A percentile compares a stretch with the other conserved stretches of the same genome.
phyloP scores from a whole-genome alignment of 257 asterid species.

The Capsicum pubescens region DNA sequence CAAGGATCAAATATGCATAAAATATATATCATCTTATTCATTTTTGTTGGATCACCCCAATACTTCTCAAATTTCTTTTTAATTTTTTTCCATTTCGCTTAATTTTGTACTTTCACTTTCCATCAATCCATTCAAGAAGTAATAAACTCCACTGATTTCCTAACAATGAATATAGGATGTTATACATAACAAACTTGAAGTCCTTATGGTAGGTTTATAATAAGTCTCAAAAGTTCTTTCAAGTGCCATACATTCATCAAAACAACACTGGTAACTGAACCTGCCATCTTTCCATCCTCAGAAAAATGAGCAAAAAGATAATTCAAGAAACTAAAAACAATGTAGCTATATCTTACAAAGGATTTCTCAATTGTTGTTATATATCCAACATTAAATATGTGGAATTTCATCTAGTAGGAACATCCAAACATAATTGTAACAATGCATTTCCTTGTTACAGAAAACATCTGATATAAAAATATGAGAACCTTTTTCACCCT shows the following conservation, averaged over 20 bases:
- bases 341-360: neutral
- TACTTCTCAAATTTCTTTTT: too few relatives aligned
- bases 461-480: too few relatives aligned
- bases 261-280: neutral
- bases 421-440: neutral
- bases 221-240: neutral
- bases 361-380: neutral
- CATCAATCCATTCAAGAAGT: neutral
- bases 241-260: neutral
- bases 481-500: too few relatives aligned
- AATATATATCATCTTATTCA: neutral
- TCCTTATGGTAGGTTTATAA: neutral
- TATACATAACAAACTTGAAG: too few relatives aligned
- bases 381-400: neutral
- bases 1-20: neutral
- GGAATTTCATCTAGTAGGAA: too few relatives aligned
- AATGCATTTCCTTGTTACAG: too few relatives aligned
- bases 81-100: neutral
- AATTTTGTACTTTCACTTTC: neutral
- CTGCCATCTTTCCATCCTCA: neutral
- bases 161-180: neutral
- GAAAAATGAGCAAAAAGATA: neutral
- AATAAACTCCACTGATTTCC: neutral
- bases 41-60: too few relatives aligned
- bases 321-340: neutral